Evolutionary conservation across 2,329 filamentous ascomycete species (phyloP), one percentile per base, ranked within the genome.

Genomic region (Fusarium vanettenii): DNA sequence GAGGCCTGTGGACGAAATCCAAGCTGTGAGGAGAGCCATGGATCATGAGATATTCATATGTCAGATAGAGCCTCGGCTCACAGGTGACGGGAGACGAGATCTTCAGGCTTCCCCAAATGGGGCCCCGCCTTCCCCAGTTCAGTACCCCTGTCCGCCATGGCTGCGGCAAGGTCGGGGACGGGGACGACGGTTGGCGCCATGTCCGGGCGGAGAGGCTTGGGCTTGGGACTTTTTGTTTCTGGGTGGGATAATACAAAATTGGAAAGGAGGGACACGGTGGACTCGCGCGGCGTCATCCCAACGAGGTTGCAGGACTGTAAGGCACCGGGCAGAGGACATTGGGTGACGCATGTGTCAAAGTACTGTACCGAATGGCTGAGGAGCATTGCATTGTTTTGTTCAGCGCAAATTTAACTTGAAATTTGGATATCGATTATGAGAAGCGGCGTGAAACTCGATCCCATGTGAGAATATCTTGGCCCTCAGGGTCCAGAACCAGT

Each of bases 1-100:
- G 82, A 67, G 86, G 87, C 13, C 78, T 90, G 64, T 89, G 88
- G 87, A 84, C 85, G 68, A 87, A 82, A 79, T 84, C 88, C 55
- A 90, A 88, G 83, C 81, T 90, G 69, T 90, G 75, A 71, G 39
- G 62, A 48, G 45, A 45, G 62, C 43, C 59, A 31, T n/a, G n/a
- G n/a, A n/a, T 43, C 33, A 57, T 48, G 37, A 66, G 18, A 64
- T 67, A 60, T 75, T 78, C 76, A 79, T 74, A 76, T 78, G 76
- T 56, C 68, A 78, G 62, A 75, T 60, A 41, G 59, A 79, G 76
- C 76, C 76, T 79, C 76, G 76, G 76, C 70, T 78, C 55, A 41
- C 52, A 18, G 35, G 35, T 14, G 60, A n/a, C n/a, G n/a, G n/a
- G n/a, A 45, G 65, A 57, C 25, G 45, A 63, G 27, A 66, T 68